Evolutionary conservation across 208 protist species (phyloP).

Genomic region (Trypanosoma mega): DNA sequence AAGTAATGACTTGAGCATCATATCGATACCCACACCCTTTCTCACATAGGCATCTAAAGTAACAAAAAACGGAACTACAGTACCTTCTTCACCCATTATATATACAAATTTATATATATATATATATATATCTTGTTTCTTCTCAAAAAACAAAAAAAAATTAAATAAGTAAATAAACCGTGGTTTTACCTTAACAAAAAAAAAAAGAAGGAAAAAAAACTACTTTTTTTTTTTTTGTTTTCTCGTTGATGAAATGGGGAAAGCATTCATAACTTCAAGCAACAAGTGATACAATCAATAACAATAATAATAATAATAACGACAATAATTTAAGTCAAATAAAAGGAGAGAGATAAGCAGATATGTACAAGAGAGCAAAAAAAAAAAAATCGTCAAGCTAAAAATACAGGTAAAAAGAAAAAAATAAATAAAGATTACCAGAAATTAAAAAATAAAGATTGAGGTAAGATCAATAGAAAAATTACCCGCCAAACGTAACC

Average conservation of each 20-base stretch:
- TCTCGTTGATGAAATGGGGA: no score
- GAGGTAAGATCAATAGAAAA: no score
- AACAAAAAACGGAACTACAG: slow-evolving; percentile 37
- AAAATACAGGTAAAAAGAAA: neutral
- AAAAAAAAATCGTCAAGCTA: neutral
- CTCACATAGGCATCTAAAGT: slow-evolving; percentile 60
- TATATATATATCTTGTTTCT: no score
- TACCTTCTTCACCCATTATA: neutral
- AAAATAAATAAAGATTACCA: neutral
- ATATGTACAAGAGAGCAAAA: slow-evolving; percentile 2
- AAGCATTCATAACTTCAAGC: no score
- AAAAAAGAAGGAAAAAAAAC: neutral
- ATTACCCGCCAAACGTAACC: no score
- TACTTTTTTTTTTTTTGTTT: no score
- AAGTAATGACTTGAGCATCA: slow-evolving; percentile 74
- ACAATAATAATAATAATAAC: slow-evolving; percentile 1
- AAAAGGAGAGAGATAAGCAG: slow-evolving; percentile 5
- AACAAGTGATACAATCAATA: neutral
- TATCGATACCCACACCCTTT: slow-evolving; percentile 82
- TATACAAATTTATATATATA: no score
- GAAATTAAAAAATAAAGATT: neutral
- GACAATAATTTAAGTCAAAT: no score
- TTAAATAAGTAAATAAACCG: no score
- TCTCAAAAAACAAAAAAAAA: no score
- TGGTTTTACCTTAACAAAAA: neutral